Percentiles rank a stretch among this genome's conserved stretches.
Conservation (phyloP, 768 basidiomycete species). For the Podaxis sp. region DNA sequence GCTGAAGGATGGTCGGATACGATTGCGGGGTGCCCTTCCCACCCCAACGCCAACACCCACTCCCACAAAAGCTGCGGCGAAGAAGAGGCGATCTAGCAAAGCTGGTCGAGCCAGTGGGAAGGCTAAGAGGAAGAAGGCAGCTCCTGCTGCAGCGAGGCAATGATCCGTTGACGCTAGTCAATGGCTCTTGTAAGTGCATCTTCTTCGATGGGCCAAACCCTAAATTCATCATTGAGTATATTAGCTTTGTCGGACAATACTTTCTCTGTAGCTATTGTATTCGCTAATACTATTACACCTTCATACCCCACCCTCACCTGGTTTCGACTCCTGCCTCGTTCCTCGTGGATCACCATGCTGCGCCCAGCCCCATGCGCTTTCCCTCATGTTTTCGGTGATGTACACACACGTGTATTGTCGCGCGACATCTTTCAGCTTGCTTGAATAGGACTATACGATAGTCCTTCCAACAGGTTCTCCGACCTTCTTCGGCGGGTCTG, state of each 20-base stretch:
- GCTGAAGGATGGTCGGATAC: constrained; percentile 18
- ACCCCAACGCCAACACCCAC: constrained; percentile 15
- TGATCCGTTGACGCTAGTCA: neutral
- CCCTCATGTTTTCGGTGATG: neutral
- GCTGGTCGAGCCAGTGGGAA: constrained; percentile 3
- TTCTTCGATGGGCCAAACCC: neutral
- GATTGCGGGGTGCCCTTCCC: constrained; percentile 16
- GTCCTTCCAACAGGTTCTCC: neutral
- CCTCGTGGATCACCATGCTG: constrained; percentile 2
- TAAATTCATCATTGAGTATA: neutral
- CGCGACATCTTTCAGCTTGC: neutral
- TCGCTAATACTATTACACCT: constrained; percentile 1
- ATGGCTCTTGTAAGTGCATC: neutral
- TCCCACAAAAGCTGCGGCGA: constrained; percentile 3
- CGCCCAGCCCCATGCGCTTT: neutral
- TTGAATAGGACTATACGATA: neutral
- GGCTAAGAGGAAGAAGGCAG: constrained; percentile 6
- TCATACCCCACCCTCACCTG: neutral
- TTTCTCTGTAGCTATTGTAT: neutral
- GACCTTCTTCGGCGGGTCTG: neutral
- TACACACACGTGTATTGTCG: constrained; percentile 5
- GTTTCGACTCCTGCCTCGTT: neutral
- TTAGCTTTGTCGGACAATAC: neutral
- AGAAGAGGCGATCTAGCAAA: constrained; percentile 10
- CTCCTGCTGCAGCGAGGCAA: neutral